Conservation (phyloP, 352 stramenopile species). For the Pythium phragmiticola region DNA sequence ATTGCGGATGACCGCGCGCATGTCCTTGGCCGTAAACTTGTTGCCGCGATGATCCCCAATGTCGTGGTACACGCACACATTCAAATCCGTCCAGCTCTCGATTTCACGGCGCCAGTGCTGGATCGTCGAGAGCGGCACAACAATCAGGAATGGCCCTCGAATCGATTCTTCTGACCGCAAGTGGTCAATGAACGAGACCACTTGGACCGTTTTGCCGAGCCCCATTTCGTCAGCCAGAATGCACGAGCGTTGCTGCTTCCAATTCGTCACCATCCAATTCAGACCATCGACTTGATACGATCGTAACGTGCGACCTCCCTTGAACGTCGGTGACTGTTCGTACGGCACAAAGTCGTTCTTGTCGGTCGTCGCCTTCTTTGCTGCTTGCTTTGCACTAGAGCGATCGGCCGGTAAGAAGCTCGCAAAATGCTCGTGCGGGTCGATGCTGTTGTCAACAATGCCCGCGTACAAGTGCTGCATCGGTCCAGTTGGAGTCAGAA, state of each 20-base stretch:
- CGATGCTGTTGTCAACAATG: conserved; percentile 89
- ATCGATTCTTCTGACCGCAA: conserved; percentile 81
- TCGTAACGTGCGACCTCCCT: conserved; percentile 78
- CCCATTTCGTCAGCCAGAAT: conserved; percentile 93
- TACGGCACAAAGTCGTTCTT: conserved; percentile 86
- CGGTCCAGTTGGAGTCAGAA: conserved; percentile 72
- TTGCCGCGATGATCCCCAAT: conserved; percentile 69
- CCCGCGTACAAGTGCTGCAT: conserved; percentile 88
- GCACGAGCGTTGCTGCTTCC: conserved; percentile 85
- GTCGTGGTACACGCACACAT: conserved; percentile 98
- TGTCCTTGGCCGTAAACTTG: conserved; percentile 87
- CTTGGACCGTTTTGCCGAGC: conserved; percentile 95
- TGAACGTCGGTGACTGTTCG: conserved; percentile 86
- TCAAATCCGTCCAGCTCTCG: conserved; percentile 96
- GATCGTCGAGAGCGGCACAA: conserved; percentile 86
- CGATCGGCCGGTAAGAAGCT: conserved; percentile 72
- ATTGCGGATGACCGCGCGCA: conserved; percentile 80
- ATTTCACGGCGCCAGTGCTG: conserved; percentile 88
- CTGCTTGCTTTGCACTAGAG: conserved; percentile 18
- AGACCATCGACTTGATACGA: conserved; percentile 86
- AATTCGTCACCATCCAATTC: conserved; percentile 89
- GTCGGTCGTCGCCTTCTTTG: conserved; percentile 16
- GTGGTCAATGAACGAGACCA: conserved; percentile 92
- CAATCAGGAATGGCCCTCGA: conserved; percentile 81
- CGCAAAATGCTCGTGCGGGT: conserved; percentile 87